Conservation (phyloP, 2,329 filamentous ascomycete genomes). For the Periconia sp. region DNA sequence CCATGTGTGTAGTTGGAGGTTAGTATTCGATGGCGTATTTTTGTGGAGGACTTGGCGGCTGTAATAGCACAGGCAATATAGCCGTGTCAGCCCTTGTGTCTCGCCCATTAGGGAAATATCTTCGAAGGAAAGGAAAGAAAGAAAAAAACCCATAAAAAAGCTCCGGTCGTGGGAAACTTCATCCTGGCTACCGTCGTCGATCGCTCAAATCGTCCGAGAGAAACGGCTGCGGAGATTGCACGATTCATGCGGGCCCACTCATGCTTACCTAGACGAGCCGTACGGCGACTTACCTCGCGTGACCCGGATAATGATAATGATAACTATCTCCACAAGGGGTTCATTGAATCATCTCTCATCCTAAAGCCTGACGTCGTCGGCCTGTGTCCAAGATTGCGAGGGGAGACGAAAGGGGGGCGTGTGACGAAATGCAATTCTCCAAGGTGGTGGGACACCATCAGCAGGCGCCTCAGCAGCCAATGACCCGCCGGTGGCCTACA, state of each 20-base stretch:
- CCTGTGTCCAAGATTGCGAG: too few relatives aligned
- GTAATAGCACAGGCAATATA: slow-evolving; percentile 10
- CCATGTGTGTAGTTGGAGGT: slow-evolving; percentile 6
- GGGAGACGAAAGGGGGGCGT: not conserved
- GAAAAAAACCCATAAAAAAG: slow-evolving; percentile 31
- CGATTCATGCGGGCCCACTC: slow-evolving; percentile 20
- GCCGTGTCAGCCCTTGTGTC: slow-evolving; percentile 10
- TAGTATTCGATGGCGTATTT: slow-evolving; percentile 1
- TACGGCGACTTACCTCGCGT: slow-evolving; percentile 24
- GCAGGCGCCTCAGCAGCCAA: slow-evolving; percentile 7
- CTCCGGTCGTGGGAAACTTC: slow-evolving; percentile 37
- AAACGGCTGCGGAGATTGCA: slow-evolving; percentile 28
- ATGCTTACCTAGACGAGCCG: slow-evolving; percentile 24
- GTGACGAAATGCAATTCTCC: slow-evolving; percentile 6
- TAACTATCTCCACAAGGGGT: slow-evolving; percentile 7
- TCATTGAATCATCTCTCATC: too few relatives aligned
- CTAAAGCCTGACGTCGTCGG: not conserved
- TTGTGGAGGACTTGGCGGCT: slow-evolving; percentile 5
- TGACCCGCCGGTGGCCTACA: not conserved
- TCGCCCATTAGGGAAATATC: slow-evolving; percentile 15
- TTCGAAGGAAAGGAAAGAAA: slow-evolving; percentile 8
- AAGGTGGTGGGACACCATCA: not conserved
- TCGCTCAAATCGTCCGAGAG: slow-evolving; percentile 40
- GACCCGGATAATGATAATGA: slow-evolving; percentile 26
- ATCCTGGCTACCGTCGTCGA: slow-evolving; percentile 36